Evolutionary conservation across 352 stramenopile species (phyloP).

Genomic region (Globisporangium carolinianum): DNA sequence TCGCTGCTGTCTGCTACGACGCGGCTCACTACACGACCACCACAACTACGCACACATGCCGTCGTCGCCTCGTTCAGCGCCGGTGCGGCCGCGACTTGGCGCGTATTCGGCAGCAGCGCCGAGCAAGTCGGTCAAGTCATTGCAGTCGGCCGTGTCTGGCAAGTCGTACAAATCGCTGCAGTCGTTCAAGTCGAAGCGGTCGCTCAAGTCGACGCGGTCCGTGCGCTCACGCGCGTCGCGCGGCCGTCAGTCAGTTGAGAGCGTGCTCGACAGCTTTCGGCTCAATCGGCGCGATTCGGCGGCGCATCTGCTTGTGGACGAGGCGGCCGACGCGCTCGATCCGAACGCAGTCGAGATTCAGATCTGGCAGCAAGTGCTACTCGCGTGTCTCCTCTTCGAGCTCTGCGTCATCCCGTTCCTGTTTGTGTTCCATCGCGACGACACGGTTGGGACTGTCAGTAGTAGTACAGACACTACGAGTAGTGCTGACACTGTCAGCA

Average conservation of each 20-base stretch:
- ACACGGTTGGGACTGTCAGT: no score
- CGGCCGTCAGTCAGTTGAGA: constrained; percentile 4
- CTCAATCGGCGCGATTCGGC: constrained; percentile 5
- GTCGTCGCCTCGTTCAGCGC: neutral
- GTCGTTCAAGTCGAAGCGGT: neutral
- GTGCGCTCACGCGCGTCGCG: neutral
- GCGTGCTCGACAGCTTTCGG: constrained; percentile 9
- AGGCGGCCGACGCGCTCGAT: constrained; percentile 23
- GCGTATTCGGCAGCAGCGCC: neutral
- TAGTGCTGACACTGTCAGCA: no score
- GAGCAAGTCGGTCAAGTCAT: neutral
- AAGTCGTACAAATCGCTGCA: constrained; percentile 2
- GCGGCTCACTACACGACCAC: neutral
- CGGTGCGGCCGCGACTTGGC: neutral
- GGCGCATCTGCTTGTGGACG: constrained; percentile 7
- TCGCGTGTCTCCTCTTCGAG: constrained; percentile 37
- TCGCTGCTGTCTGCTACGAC: no score
- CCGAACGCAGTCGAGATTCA: constrained; percentile 36
- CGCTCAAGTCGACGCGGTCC: neutral
- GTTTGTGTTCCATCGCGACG: constrained; percentile 26
- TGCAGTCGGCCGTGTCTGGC: no score
- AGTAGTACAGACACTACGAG: no score
- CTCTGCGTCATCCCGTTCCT: constrained; percentile 42
- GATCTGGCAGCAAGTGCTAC: constrained; percentile 41
- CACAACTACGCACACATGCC: neutral